Evolutionary conservation across 768 basidiomycete genomes (phyloP), one percentile per base, ranked within the genome.

Genomic region (Hydnum rufescens): DNA sequence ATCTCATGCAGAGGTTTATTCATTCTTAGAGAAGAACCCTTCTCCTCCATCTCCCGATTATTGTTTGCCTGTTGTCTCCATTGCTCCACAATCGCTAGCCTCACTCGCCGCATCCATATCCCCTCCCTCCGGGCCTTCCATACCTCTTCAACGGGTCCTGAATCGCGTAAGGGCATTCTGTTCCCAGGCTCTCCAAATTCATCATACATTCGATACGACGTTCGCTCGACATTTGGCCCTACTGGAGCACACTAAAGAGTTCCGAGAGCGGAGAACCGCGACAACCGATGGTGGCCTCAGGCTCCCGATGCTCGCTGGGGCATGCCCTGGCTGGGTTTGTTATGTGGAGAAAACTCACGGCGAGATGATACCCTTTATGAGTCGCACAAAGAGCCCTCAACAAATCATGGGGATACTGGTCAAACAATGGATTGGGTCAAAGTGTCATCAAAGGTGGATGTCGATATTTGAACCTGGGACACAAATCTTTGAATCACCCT

Each of bases 241-340:
- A 22, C 70, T 73, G 23, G 93, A 99, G 58, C 86, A 90, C 55
- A 69, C 76, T 3, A 69, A 67, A 23, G 95, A 97, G 63, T 93
- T 85, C 62, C 60, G 71, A 52, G 88, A 93, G 60, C 74, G 89
- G 22, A 74, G 71, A 60, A 62, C 65, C 34, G 56, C 57, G n/a
- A 51, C 32, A 23, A 32, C 44, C 22, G 31, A 49, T 4, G 47
- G 29, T 18, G 54, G 52, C 6, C n/a, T 23, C 8, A 28, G 32
- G 23, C 65, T 96, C 26, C 95, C 95, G 0, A 90, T 99, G 79
- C 69, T 99, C 25, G 81, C 89, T 3, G 90, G 88, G 59, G 88
- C 95, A 16, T 97, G 95, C 67, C 95, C 95, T 0, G 95, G 95
- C 16, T 97, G 95, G 95, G 83, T 99, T 53, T 99, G 95, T 63